Conservation (phyloP, 495 filamentous ascomycete genomes). For the Podospora fimiseda region DNA sequence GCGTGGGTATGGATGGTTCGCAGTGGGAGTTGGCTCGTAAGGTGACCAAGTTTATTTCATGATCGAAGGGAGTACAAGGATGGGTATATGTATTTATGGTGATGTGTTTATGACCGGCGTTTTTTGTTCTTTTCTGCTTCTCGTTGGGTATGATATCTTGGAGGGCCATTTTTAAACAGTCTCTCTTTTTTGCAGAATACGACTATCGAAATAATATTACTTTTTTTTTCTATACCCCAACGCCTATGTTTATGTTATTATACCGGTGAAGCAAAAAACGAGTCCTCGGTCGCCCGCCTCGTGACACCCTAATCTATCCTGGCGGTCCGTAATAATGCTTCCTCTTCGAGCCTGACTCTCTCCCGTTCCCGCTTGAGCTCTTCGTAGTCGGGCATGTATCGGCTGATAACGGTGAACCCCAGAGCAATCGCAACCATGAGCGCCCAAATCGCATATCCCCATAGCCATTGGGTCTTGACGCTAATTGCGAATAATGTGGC, state of each 20-base stretch:
- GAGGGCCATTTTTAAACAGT: no score
- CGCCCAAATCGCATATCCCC: conserved; percentile 63
- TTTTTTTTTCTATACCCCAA: no score
- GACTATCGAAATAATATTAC: no score
- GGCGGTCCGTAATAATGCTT: background rate
- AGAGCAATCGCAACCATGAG: conserved; percentile 44
- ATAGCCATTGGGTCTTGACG: conserved; percentile 46
- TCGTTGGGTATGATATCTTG: no score
- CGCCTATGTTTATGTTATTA: no score
- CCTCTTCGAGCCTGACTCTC: conserved; percentile 6
- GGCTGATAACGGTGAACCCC: conserved; percentile 37
- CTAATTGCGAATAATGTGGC: conserved; percentile 57
- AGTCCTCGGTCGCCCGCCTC: background rate
- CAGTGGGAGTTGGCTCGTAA: background rate
- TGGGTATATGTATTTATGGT: background rate
- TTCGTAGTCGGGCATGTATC: conserved; percentile 45
- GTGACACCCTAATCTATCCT: background rate
- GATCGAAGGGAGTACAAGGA: background rate
- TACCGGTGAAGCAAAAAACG: background rate
- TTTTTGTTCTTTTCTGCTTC: background rate
- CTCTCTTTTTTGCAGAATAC: no score
- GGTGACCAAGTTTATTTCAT: background rate
- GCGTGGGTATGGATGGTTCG: background rate
- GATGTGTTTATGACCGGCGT: background rate
- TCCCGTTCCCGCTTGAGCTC: conserved; percentile 29